These are phyloP conservation scores for Lyophyllum atratum DNA, from an alignment of 768 basidiomycete species.

Conservation along the genomic window DNA sequence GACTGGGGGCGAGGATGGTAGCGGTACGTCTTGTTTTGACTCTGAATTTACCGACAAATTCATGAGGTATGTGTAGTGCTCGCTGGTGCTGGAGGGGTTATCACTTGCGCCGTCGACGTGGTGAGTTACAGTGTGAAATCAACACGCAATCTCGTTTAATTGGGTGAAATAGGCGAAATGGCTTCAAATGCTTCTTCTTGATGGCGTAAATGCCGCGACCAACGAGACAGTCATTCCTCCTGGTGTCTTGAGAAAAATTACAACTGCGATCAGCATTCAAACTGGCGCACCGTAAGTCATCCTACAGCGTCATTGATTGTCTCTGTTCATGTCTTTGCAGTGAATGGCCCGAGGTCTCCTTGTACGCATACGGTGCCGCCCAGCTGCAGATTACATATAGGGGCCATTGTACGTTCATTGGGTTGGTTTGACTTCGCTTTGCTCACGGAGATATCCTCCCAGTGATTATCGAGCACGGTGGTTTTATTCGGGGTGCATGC, in stretches of 20 bases:
- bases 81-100: conserved; percentile 30
- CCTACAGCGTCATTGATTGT: neutral
- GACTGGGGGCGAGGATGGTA: conserved; percentile 21
- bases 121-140: conserved; percentile 5
- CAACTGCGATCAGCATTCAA: conserved; percentile 21
- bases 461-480: conserved; percentile 7
- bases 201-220: conserved; percentile 23
- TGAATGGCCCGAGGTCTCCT: conserved; percentile 23
- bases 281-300: conserved; percentile 17
- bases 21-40: conserved; percentile 8
- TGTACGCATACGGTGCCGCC: conserved; percentile 26
- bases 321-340: conserved; percentile 1
- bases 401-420: conserved; percentile 21
- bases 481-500: neutral
- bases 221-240: conserved; percentile 27
- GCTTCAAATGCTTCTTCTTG: conserved; percentile 29
- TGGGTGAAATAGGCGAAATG: conserved; percentile 25
- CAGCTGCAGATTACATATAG: conserved; percentile 24
- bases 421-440: neutral
- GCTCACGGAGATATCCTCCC: neutral
- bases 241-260: conserved; percentile 21
- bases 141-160: neutral
- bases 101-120: conserved; percentile 26
- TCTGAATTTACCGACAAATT: neutral
- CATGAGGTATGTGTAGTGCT: conserved; percentile 12